Evolutionary conservation across 2,329 filamentous ascomycete species (phyloP).

Genomic region (Claviceps pazoutovae): DNA sequence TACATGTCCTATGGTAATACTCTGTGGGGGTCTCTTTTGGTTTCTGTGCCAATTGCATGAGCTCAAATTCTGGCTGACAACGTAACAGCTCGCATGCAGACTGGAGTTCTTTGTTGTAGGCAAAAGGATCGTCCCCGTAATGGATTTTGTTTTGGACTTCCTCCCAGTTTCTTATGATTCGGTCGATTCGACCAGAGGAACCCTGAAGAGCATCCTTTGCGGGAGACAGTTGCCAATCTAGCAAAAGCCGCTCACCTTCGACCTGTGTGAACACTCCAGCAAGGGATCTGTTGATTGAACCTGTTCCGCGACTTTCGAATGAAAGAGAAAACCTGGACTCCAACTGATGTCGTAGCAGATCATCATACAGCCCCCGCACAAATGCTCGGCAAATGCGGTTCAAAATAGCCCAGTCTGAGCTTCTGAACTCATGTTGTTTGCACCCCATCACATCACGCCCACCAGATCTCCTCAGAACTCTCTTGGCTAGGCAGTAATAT

Average conservation of each 20-base stretch:
- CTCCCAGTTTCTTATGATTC: constrained; percentile 31
- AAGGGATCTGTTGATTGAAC: constrained; percentile 31
- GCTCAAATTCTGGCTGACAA: constrained; percentile 36
- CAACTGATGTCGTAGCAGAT: constrained; percentile 30
- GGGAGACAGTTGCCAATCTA: constrained; percentile 20
- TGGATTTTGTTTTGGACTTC: constrained; percentile 23
- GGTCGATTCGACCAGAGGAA: constrained; percentile 17
- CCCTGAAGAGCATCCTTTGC: constrained; percentile 9
- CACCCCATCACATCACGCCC: constrained; percentile 36
- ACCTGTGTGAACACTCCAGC: constrained; percentile 37
- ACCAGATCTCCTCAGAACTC: constrained; percentile 32
- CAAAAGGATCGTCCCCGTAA: constrained; percentile 32
- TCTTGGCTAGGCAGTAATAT: constrained; percentile 36
- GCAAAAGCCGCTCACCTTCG: constrained; percentile 41
- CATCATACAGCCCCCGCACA: constrained; percentile 37
- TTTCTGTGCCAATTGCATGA: constrained; percentile 39
- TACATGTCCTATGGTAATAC: constrained; percentile 32
- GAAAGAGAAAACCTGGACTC: constrained; percentile 32
- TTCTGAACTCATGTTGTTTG: constrained; percentile 28
- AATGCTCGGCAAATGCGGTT: constrained; percentile 40
- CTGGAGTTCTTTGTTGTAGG: constrained; percentile 40
- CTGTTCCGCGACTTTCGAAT: constrained; percentile 15
- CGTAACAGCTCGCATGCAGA: constrained; percentile 33
- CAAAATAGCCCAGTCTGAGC: constrained; percentile 32
- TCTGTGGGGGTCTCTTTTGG: constrained; percentile 35